Evolutionary conservation across 2,329 filamentous ascomycete genomes (phyloP).

Genomic region (Penicillium thymicola): DNA sequence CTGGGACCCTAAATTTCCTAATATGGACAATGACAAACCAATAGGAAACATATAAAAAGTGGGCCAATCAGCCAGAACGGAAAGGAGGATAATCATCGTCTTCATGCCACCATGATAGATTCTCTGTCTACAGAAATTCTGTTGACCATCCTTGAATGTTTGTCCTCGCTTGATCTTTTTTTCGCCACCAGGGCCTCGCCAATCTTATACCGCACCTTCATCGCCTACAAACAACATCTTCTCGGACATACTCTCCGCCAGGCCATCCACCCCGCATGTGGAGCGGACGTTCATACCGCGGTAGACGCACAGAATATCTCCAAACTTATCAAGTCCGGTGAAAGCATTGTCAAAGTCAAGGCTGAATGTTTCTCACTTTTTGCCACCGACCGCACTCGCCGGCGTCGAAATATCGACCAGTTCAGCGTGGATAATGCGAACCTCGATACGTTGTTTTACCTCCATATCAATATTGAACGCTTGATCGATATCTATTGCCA

Average conservation of each 20-base stretch:
- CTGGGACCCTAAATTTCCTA: background rate
- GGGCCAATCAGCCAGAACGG: background rate
- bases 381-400: background rate
- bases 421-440: background rate
- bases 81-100: background rate
- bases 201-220: background rate
- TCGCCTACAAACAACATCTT: conserved; percentile 1
- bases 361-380: background rate
- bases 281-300: background rate
- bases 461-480: background rate
- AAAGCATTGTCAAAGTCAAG: background rate
- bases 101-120: background rate
- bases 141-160: background rate
- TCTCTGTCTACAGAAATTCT: background rate
- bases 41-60: background rate
- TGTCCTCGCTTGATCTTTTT: background rate
- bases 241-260: background rate
- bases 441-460: background rate
- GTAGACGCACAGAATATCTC: background rate
- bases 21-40: background rate
- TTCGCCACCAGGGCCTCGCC: background rate
- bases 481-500: background rate
- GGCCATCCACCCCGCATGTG: background rate
- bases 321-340: background rate
- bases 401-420: background rate